Percentiles rank a stretch among this genome's conserved stretches.
These are phyloP conservation scores for Neurospora sp. DNA, from an alignment of 495 filamentous ascomycete species.

Conservation along the genomic window DNA sequence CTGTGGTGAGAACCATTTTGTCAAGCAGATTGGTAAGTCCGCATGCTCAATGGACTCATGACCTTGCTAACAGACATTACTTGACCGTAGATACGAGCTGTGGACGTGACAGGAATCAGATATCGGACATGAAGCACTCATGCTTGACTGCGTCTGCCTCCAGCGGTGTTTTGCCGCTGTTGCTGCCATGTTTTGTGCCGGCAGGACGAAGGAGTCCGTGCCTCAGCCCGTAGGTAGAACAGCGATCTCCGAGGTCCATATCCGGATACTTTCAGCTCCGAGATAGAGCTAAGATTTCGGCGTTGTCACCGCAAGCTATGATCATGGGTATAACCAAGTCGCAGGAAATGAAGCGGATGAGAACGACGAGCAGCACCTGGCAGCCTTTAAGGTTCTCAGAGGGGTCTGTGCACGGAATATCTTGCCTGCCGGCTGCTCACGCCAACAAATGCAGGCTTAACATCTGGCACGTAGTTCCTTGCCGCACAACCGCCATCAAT, in stretches of 20 bases:
- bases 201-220: background rate
- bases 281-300: background rate
- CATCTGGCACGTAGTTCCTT: background rate
- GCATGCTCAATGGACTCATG: conserved; percentile 10
- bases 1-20: background rate
- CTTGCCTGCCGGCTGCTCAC: background rate
- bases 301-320: background rate
- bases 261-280: background rate
- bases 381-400: background rate
- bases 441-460: background rate
- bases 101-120: background rate
- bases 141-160: background rate
- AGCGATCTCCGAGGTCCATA: background rate
- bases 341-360: background rate
- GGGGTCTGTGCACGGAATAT: background rate
- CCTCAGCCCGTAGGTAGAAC: background rate
- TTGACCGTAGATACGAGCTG: background rate
- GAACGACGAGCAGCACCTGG: background rate
- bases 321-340: background rate
- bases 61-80: conserved; percentile 8
- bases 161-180: background rate
- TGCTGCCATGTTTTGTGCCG: background rate
- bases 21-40: conserved; percentile 5
- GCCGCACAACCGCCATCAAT: background rate
- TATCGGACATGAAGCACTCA: background rate